Evolutionary conservation across 1,139 yeast genomes (phyloP), one percentile per base, ranked within the genome.

Genomic region (Magnusiomyces suaveolens): DNA sequence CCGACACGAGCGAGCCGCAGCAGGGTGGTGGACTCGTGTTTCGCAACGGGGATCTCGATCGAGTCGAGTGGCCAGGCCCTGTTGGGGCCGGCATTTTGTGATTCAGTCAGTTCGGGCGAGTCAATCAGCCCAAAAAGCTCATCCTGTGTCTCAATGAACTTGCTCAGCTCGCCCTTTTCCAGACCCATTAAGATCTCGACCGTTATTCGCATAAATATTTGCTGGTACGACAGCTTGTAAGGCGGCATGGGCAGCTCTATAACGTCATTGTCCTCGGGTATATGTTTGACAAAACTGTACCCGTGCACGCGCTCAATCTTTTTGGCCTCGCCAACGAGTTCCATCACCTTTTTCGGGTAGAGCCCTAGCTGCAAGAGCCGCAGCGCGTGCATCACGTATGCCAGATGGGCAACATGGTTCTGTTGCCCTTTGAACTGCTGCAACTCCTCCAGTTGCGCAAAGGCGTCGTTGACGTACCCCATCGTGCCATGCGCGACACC

Each of bases 381-480:
- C 14, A 56, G 29, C 20, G 56, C 58, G 24, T 53, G 58, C 23
- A 52, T 48, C 20, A 43, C 50, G 36, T 33, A 51, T 2, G 56
- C 56, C 43, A 53, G 21, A 20, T 52, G 52, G 1, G 54, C 51
- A 6, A 56, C 52, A 16, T 53, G 54, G 26, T 51, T 46, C 26
- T 53, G 56, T 12, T 32, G 23, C 2, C 48, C 56, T 6, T 43
- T 44, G 38, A 48, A 47, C 25, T 36, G 44, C 48, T 56, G 53
- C 18, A 56, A 33, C 18, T 46, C 25, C 18, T 23, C 47, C 14
- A 56, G 50, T n/a, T 56, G 51, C 8, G 43, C 23, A 38, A 38
- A n/a, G 6, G 43, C 43, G 10, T 38, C 43, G n/a, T 38, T 38
- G 20, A 16, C n/a, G n/a, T 38, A 38, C 6, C n/a, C n/a, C 23